Evolutionary conservation across 2,329 filamentous ascomycete genomes (phyloP).

Genomic region (Aspergillus texensis): DNA sequence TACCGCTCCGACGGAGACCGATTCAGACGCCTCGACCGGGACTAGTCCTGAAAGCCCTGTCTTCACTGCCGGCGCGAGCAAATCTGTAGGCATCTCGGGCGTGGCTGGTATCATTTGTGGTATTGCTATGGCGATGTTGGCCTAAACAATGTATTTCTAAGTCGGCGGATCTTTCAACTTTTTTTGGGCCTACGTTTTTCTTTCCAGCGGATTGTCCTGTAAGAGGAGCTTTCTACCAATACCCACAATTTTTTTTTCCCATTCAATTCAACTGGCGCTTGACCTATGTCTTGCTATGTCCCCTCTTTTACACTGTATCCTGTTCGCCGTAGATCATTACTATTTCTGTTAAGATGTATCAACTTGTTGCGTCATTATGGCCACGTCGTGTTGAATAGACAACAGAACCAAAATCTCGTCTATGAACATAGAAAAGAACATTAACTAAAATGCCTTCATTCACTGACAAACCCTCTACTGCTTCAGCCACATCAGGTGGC

Average conservation of each 20-base stretch:
- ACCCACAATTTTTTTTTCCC: neutral
- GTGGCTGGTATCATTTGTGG: slow-evolving; percentile 21
- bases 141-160: slow-evolving; percentile 5
- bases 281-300: neutral
- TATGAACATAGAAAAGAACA: neutral
- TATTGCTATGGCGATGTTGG: slow-evolving; percentile 21
- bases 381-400: neutral
- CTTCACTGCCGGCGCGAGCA: slow-evolving; percentile 29
- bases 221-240: neutral
- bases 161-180: slow-evolving; percentile 1
- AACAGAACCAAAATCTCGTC: neutral
- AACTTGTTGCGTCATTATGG: neutral
- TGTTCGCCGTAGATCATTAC: neutral
- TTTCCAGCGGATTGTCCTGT: slow-evolving; percentile 2
- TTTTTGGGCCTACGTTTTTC: neutral
- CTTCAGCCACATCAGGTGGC: neutral
- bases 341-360: neutral
- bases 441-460: neutral
- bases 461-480: neutral
- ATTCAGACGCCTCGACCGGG: slow-evolving; percentile 6
- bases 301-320: neutral
- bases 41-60: slow-evolving; percentile 21
- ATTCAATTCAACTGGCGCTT: neutral
- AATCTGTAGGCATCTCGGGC: slow-evolving; percentile 16
- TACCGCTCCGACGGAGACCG: neutral